A percentile compares a stretch with the other conserved stretches of the same genome.
These are phyloP conservation scores for Geotrichum candidum DNA, from an alignment of 1,139 yeast species.

Conservation along the genomic window DNA sequence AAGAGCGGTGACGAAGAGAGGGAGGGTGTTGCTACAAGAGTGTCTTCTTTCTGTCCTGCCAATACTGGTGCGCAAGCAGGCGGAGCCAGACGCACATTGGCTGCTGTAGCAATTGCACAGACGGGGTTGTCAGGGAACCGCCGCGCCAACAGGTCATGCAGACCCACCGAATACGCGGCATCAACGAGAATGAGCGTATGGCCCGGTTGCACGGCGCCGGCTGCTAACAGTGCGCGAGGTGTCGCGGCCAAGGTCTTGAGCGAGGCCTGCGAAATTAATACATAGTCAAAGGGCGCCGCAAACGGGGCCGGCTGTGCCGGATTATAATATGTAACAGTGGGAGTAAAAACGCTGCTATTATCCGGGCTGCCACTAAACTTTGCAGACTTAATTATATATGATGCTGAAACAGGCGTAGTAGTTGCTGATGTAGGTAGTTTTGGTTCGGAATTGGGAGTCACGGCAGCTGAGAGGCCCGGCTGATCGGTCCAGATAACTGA, in stretches of 20 bases:
- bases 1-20: conserved; percentile 16
- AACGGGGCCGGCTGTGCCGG: conserved; percentile 12
- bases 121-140: conserved; percentile 28
- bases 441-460: conserved; percentile 10
- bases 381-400: conserved; percentile 23
- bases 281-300: conserved; percentile 23
- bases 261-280: conserved; percentile 29
- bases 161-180: conserved; percentile 29
- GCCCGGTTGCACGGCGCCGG: conserved; percentile 22
- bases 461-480: conserved; percentile 21
- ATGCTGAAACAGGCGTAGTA: conserved; percentile 3
- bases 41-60: conserved; percentile 13
- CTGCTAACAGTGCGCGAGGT: conserved; percentile 8
- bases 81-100: conserved; percentile 19
- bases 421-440: conserved; percentile 2
- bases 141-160: conserved; percentile 29
- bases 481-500: conserved; percentile 21
- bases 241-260: conserved; percentile 24
- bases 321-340: conserved; percentile 14
- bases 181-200: conserved; percentile 32
- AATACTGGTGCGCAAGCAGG: conserved; percentile 5
- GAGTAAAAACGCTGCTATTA: conserved; percentile 5
- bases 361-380: conserved; percentile 24
- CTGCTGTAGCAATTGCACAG: conserved; percentile 24
- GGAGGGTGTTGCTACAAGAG: not conserved